A percentile compares a stretch with the other conserved stretches of the same genome.
These are phyloP conservation scores for Phytophthora niederhauseri DNA, from an alignment of 352 stramenopile species.

Conservation along the genomic window DNA sequence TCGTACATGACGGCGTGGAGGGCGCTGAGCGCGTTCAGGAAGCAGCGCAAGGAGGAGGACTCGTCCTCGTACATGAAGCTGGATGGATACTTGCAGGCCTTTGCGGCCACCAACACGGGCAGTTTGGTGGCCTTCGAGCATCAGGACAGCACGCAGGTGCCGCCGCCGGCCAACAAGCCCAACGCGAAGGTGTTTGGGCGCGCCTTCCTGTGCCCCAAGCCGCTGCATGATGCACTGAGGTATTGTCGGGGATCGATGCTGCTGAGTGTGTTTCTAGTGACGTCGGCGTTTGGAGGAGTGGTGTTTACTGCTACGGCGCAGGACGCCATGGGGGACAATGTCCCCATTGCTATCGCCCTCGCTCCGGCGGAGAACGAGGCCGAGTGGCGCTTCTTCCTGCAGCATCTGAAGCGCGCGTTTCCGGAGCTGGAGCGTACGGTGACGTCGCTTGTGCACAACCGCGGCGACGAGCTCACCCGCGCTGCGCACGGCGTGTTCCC, in stretches of 20 bases:
- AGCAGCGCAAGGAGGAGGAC: slow-evolving; percentile 73
- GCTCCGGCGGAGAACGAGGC: slow-evolving; percentile 55
- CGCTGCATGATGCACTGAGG: slow-evolving; percentile 54
- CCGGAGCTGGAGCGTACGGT: slow-evolving; percentile 57
- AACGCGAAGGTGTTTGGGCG: slow-evolving; percentile 56
- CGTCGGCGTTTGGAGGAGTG: slow-evolving; percentile 66
- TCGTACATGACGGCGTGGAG: slow-evolving; percentile 87
- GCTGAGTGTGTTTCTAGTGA: slow-evolving; percentile 74
- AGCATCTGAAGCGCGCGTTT: slow-evolving; percentile 60
- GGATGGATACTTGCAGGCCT: slow-evolving; percentile 62
- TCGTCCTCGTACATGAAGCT: slow-evolving; percentile 75
- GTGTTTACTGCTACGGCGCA: slow-evolving; percentile 75
- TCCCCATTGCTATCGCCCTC: slow-evolving; percentile 69
- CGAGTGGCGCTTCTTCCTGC: slow-evolving; percentile 74
- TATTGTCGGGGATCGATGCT: slow-evolving; percentile 70
- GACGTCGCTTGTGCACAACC: slow-evolving; percentile 72
- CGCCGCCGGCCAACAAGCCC: slow-evolving; percentile 12
- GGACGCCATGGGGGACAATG: slow-evolving; percentile 79
- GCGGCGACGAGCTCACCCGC: slow-evolving; percentile 55
- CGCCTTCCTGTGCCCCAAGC: slow-evolving; percentile 73
- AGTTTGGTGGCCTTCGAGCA: slow-evolving; percentile 75
- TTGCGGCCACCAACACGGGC: slow-evolving; percentile 60
- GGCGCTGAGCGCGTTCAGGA: slow-evolving; percentile 68
- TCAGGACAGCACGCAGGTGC: slow-evolving; percentile 15
- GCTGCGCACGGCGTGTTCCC: slow-evolving; percentile 54